A percentile compares a stretch with the other conserved stretches of the same genome.
phyloP scores from a whole-genome alignment of 805 yeast genomes.

The Candida takata region DNA sequence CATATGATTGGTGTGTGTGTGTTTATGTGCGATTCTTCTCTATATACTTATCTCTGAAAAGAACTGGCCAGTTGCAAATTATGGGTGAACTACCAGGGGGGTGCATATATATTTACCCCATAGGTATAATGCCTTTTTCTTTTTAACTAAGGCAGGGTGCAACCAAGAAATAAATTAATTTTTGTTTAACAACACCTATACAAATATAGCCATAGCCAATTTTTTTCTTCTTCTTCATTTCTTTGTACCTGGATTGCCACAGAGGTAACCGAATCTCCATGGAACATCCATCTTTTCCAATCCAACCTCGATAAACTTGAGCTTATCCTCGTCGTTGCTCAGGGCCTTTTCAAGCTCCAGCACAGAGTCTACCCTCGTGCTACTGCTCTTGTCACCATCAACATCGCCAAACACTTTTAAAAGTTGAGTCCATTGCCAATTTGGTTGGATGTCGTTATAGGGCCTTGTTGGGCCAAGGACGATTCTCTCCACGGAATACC shows the following conservation, averaged over 20 bases:
- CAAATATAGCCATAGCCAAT: too few relatives aligned
- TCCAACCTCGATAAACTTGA: conserved; percentile 50
- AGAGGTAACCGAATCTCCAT: conserved; percentile 18
- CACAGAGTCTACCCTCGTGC: conserved; percentile 30
- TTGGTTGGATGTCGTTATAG: conserved; percentile 53
- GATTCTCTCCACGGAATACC: conserved; percentile 60
- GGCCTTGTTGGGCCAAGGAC: conserved; percentile 48
- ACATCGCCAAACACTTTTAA: conserved; percentile 50
- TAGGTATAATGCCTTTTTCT: too few relatives aligned
- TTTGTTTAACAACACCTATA: too few relatives aligned
- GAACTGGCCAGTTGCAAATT: too few relatives aligned
- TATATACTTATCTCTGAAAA: too few relatives aligned
- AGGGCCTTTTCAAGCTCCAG: conserved; percentile 22
- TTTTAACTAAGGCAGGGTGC: too few relatives aligned
- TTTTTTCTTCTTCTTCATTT: too few relatives aligned
- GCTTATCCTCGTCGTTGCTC: conserved; percentile 29
- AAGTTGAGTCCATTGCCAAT: conserved; percentile 45
- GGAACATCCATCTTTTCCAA: conserved; percentile 59
- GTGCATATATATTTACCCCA: too few relatives aligned
- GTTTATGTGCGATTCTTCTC: too few relatives aligned
- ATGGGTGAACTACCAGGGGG: too few relatives aligned
- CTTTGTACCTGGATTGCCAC: not conserved
- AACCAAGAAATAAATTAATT: too few relatives aligned
- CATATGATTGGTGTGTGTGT: too few relatives aligned
- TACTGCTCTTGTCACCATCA: conserved; percentile 31